Evolutionary conservation across 192 early-diverging fungal genomes (phyloP).

Genomic region (Phlyctochytrium planicorne): DNA sequence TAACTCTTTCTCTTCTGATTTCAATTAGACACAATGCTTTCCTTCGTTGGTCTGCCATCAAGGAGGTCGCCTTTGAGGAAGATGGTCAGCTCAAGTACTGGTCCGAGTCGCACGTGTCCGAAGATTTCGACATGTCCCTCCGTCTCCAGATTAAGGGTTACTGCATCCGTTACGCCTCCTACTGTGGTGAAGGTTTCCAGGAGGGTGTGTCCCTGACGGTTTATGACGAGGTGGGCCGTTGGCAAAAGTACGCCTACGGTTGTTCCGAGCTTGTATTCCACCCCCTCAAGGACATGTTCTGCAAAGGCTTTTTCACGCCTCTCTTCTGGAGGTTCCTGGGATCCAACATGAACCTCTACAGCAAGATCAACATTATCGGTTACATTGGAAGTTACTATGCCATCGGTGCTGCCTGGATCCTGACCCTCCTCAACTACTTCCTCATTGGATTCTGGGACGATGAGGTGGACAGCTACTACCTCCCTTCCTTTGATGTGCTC

Average conservation of each 20-base stretch:
- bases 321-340: constrained; percentile 18
- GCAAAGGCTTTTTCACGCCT: constrained; percentile 12
- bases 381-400: constrained; percentile 31
- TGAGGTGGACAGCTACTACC: constrained; percentile 13
- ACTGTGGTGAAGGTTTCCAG: constrained; percentile 28
- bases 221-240: constrained; percentile 23
- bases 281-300: constrained; percentile 19
- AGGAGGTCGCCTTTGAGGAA: constrained; percentile 30
- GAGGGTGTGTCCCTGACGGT: constrained; percentile 28
- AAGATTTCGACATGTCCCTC: constrained; percentile 30
- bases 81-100: constrained; percentile 25
- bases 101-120: constrained; percentile 26
- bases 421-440: constrained; percentile 27
- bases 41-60: constrained; percentile 20
- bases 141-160: constrained; percentile 26
- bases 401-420: constrained; percentile 27
- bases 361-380: constrained; percentile 14
- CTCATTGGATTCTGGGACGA: constrained; percentile 14
- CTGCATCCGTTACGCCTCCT: constrained; percentile 20
- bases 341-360: constrained; percentile 22
- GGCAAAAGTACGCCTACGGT: constrained; percentile 30
- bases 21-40: constrained; percentile 24
- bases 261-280: constrained; percentile 23
- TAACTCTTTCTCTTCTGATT: neutral
- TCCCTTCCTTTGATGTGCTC: constrained; percentile 17